These are phyloP conservation scores for Xanthoconium purpureum DNA, from an alignment of 768 basidiomycete species.

Conservation along the genomic window DNA sequence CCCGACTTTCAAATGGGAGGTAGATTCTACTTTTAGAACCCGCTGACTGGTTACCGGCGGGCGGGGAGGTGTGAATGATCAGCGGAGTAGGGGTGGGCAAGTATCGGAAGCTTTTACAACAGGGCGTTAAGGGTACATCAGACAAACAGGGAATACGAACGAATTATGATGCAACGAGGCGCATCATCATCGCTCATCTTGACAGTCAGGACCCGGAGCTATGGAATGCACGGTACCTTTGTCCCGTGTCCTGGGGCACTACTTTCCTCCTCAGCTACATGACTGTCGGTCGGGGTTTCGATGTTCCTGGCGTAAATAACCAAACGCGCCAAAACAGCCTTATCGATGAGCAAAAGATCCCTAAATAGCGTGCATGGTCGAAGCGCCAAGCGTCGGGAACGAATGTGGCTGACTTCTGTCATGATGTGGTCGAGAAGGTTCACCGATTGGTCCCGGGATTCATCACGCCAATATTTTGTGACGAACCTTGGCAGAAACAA, in stretches of 20 bases:
- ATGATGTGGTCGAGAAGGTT: constrained; percentile 8
- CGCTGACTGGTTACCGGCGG: background rate
- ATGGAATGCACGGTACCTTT: constrained; percentile 9
- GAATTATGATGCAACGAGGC: constrained; percentile 17
- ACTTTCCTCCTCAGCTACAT: background rate
- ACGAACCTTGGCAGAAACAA: constrained; percentile 18
- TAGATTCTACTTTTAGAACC: constrained; percentile 1
- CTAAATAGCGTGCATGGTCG: constrained; percentile 6
- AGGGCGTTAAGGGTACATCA: background rate
- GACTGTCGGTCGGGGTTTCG: background rate
- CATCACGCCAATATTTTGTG: background rate
- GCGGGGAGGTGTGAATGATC: constrained; percentile 10
- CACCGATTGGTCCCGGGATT: constrained; percentile 9
- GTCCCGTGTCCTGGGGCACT: background rate
- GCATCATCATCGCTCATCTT: background rate
- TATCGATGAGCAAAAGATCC: constrained; percentile 19
- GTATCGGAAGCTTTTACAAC: background rate
- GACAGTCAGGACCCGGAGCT: background rate
- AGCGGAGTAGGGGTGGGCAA: constrained; percentile 4
- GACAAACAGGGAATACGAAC: background rate
- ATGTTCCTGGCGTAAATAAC: constrained; percentile 1
- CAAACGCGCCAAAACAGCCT: constrained; percentile 9
- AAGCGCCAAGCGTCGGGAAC: constrained; percentile 9
- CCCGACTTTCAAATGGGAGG: constrained; percentile 9
- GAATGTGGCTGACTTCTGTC: constrained; percentile 1